Evolutionary conservation across 225 moss, liverwort and hornwort genomes (phyloP).

Genomic region (Ulota crispa): DNA sequence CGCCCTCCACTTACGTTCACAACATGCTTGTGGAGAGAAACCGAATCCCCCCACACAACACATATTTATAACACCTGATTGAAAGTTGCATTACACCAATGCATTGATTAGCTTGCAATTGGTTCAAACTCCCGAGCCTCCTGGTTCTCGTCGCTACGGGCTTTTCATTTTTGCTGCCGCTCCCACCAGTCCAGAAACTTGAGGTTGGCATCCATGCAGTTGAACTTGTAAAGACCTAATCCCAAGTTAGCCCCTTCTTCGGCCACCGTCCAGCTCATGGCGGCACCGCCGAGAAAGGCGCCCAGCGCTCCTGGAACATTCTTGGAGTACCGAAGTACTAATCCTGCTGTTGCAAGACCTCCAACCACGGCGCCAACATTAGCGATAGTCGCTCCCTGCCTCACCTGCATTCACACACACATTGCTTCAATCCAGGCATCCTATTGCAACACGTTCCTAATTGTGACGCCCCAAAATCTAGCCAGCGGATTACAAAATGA

Average conservation of each 20-base stretch:
- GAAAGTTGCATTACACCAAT: background rate
- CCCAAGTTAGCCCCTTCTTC: conserved; percentile 80
- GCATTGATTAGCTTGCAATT: background rate
- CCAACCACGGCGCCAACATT: conserved; percentile 63
- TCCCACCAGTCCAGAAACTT: conserved; percentile 94
- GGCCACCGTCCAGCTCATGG: conserved; percentile 70
- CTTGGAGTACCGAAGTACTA: conserved; percentile 66
- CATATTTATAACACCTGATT: background rate
- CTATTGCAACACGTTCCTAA: background rate
- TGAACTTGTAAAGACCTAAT: conserved; percentile 81
- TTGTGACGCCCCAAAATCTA: background rate
- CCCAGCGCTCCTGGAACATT: conserved; percentile 52
- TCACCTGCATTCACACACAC: conserved; percentile 41
- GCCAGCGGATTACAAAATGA: background rate
- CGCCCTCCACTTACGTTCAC: background rate
- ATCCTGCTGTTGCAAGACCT: conserved; percentile 66
- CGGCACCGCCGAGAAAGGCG: conserved; percentile 57
- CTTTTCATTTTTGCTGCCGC: conserved; percentile 41
- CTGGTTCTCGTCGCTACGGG: background rate
- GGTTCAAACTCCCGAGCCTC: background rate
- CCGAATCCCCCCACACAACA: conserved; percentile 1
- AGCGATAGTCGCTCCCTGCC: conserved; percentile 80
- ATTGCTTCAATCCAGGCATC: background rate
- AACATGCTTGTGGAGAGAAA: background rate
- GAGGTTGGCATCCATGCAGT: conserved; percentile 74